Evolutionary conservation across 106 monocot genomes (phyloP).

Genomic region (Apostasia shenzhenica): DNA sequence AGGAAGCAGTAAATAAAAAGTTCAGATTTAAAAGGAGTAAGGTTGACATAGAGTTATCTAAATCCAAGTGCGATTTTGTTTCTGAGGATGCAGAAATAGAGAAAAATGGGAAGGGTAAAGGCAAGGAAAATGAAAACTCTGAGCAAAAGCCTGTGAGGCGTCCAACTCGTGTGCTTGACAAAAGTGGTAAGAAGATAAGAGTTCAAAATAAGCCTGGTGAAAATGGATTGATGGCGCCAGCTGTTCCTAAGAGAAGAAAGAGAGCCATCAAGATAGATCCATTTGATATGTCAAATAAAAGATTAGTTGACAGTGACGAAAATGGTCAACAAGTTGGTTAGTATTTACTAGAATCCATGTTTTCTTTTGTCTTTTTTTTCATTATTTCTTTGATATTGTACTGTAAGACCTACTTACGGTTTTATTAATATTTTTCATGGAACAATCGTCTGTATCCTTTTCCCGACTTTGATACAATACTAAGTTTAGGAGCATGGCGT

Average conservation of each 20-base stretch:
- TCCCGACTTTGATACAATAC: too few relatives aligned
- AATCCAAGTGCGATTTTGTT: background rate
- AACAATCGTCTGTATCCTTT: too few relatives aligned
- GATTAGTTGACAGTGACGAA: constrained; percentile 45
- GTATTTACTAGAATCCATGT: constrained; percentile 1
- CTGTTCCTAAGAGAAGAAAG: constrained; percentile 30
- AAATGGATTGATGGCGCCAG: constrained; percentile 18
- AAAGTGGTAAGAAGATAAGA: constrained; percentile 44
- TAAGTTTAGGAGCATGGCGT: too few relatives aligned
- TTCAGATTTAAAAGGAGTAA: constrained; percentile 9
- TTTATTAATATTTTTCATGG: too few relatives aligned
- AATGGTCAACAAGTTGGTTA: constrained; percentile 26
- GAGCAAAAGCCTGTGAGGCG: constrained; percentile 9
- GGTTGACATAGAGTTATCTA: background rate
- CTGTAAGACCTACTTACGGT: too few relatives aligned
- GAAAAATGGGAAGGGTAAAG: constrained; percentile 8
- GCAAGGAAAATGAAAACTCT: constrained; percentile 4
- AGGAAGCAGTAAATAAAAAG: background rate
- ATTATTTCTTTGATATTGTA: background rate
- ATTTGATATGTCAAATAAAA: constrained; percentile 69
- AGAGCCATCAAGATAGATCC: constrained; percentile 61
- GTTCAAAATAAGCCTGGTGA: constrained; percentile 21
- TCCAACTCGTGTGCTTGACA: constrained; percentile 26
- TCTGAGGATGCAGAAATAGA: constrained; percentile 2
- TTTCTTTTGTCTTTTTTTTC: background rate